Evolutionary conservation across 2,329 filamentous ascomycete species (phyloP).

Genomic region (Aspergillus caelatus): DNA sequence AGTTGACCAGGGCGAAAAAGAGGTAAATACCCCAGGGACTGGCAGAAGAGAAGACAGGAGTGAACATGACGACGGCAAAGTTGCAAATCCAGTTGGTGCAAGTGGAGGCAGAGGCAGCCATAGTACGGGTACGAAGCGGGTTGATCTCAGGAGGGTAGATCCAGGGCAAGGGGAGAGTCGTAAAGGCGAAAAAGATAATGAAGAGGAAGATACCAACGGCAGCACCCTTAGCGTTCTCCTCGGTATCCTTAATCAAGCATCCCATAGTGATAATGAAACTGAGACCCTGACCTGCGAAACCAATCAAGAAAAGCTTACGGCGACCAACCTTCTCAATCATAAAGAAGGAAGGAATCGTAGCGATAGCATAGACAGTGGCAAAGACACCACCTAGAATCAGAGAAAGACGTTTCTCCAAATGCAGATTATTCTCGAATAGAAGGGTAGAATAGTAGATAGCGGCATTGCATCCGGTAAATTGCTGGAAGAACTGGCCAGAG

Average conservation of each 20-base stretch:
- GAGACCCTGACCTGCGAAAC: constrained; percentile 37
- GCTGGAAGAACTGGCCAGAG: constrained; percentile 43
- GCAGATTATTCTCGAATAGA: constrained; percentile 46
- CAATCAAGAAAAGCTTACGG: constrained; percentile 37
- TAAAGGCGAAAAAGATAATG: constrained; percentile 68
- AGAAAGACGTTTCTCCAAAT: constrained; percentile 22
- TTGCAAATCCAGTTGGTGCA: constrained; percentile 58
- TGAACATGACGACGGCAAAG: constrained; percentile 56
- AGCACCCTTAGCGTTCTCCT: constrained; percentile 35
- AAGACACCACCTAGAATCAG: constrained; percentile 33
- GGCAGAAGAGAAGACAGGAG: constrained; percentile 38
- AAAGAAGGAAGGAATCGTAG: constrained; percentile 31
- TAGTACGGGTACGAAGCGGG: constrained; percentile 56
- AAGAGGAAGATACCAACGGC: constrained; percentile 67
- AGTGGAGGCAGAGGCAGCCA: constrained; percentile 55
- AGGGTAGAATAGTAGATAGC: constrained; percentile 50
- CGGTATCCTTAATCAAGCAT: constrained; percentile 31
- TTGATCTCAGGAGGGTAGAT: constrained; percentile 52
- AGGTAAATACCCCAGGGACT: constrained; percentile 44
- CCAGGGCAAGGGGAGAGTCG: constrained; percentile 65
- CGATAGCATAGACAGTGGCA: constrained; percentile 30
- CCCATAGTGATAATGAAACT: constrained; percentile 37
- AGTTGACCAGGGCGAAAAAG: constrained; percentile 44
- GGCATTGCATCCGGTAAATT: constrained; percentile 50
- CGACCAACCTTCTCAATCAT: constrained; percentile 45